Evolutionary conservation across 306 rosid species (phyloP).

Genomic region (Casuarina equisetifolia): DNA sequence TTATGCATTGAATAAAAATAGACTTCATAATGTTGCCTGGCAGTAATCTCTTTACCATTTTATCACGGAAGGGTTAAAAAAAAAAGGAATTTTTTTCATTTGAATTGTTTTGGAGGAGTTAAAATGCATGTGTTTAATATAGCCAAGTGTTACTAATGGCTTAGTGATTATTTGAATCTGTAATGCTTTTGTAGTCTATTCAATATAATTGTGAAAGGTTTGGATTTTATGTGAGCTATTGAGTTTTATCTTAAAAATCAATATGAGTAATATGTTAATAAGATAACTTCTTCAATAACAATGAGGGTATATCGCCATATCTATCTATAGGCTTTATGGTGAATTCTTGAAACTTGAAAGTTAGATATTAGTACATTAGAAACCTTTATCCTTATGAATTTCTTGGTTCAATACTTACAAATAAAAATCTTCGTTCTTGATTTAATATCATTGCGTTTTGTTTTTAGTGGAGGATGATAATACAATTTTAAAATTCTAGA

Average conservation of each 20-base stretch:
- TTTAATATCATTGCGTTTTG: background rate
- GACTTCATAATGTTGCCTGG: background rate
- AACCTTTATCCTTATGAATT: background rate
- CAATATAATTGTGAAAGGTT: background rate
- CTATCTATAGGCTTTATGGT: background rate
- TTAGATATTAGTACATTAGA: background rate
- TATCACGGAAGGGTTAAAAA: background rate
- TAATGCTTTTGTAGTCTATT: background rate
- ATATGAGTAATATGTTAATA: background rate
- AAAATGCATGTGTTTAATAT: background rate
- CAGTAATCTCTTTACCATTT: background rate
- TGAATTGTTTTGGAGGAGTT: background rate
- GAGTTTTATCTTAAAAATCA: background rate
- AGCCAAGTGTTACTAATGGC: background rate
- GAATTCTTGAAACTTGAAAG: background rate
- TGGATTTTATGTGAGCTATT: background rate
- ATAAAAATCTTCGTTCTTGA: background rate
- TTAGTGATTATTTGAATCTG: background rate
- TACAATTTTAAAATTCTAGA: background rate
- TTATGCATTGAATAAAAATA: background rate
- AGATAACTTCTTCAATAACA: background rate
- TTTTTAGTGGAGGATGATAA: background rate
- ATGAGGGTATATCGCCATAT: background rate
- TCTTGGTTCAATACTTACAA: background rate
- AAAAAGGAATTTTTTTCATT: background rate